Base-by-base conservation (phyloP, 2,329 filamentous ascomycete species). In the Monosporascus sp. region DNA sequence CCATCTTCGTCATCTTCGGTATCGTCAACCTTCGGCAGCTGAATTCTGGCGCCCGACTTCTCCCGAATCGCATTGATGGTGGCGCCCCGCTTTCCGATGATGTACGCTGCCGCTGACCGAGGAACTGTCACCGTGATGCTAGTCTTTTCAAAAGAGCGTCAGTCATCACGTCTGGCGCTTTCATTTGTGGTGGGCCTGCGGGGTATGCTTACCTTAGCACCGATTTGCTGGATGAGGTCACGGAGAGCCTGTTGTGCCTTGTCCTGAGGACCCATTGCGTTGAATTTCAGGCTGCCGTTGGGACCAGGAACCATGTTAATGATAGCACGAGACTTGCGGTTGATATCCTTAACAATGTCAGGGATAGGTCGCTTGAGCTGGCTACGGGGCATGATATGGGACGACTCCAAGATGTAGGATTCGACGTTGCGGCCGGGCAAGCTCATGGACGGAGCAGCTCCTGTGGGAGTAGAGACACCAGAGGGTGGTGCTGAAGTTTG, bases 51-150 rank as follows among this genome's bases (percentile, higher is more conserved):
- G 56, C 93, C 92, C 3, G 91, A 94, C 70, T 88, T 87, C 70
- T 93, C 89, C 72, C 93, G 89, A 50, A 99, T 85, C 47, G 87
- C 82, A 74, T 95, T 93, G 69, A 99, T 95, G 56, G 88, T 93
- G 25, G 90, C 83, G 54, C 95, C 95, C 67, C 88, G 86, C 67
- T 90, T 91, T 62, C 94, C 95, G 68, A 99, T 97, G 71, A 99
- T 92, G 71, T 93, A 88, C 50, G 92, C 84, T 56, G 91, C 85
- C 22, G 90, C 84, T 39, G 90, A 93, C 48, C 86, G 82, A 50
- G 93, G 94, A 59, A 99, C 87, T 2, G 89, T 79, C 48, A 97
- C 83, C 59, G 84, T 86, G 65, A 89, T 79, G n/a, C 76, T 72
- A 62, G 75, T 74, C 74, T 79, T 25, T 42, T 7, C 3, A 54